Conservation (phyloP, 441 rosid species). For the Capsella rubella region DNA sequence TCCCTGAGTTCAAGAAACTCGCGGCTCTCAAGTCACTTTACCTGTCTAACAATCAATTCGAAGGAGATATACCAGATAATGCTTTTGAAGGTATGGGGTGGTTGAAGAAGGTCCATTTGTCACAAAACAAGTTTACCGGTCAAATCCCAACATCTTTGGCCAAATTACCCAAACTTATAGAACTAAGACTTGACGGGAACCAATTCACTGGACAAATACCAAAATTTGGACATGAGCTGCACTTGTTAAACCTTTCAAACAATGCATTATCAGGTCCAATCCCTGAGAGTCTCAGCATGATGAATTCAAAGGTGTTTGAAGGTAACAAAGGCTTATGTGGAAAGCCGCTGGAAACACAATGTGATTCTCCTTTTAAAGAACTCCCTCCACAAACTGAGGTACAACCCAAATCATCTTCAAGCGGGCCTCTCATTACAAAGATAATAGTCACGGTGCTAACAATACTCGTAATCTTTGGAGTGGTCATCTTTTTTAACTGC, state of each 20-base stretch:
- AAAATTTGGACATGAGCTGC: slow-evolving; percentile 49
- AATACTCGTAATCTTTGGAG: slow-evolving; percentile 44
- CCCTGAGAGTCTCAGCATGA: slow-evolving; percentile 52
- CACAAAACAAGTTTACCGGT: slow-evolving; percentile 63
- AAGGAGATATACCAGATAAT: slow-evolving; percentile 61
- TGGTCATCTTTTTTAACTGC: slow-evolving; percentile 39
- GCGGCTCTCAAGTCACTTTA: slow-evolving; percentile 55
- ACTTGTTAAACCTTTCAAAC: slow-evolving; percentile 56
- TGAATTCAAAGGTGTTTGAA: slow-evolving; percentile 53
- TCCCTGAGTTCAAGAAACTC: slow-evolving; percentile 62
- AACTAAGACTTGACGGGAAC: slow-evolving; percentile 68
- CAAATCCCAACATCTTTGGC: slow-evolving; percentile 63
- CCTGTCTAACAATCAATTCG: slow-evolving; percentile 62
- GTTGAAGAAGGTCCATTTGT: slow-evolving; percentile 63
- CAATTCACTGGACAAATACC: slow-evolving; percentile 67
- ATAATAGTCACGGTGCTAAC: slow-evolving; percentile 43
- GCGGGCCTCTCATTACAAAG: slow-evolving; percentile 15
- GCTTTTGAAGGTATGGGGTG: slow-evolving; percentile 63
- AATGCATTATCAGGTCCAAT: slow-evolving; percentile 65
- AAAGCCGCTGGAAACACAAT: slow-evolving; percentile 50
- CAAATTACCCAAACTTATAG: slow-evolving; percentile 57
- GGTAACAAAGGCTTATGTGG: slow-evolving; percentile 80
- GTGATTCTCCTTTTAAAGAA: slow-evolving; percentile 37
- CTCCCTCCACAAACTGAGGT: slow-evolving; percentile 22
- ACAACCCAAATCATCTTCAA: slow-evolving; percentile 30